Evolutionary conservation across 2,329 filamentous ascomycete genomes (phyloP), one percentile per base, ranked within the genome.

Genomic region (Colletotrichum destructivum): DNA sequence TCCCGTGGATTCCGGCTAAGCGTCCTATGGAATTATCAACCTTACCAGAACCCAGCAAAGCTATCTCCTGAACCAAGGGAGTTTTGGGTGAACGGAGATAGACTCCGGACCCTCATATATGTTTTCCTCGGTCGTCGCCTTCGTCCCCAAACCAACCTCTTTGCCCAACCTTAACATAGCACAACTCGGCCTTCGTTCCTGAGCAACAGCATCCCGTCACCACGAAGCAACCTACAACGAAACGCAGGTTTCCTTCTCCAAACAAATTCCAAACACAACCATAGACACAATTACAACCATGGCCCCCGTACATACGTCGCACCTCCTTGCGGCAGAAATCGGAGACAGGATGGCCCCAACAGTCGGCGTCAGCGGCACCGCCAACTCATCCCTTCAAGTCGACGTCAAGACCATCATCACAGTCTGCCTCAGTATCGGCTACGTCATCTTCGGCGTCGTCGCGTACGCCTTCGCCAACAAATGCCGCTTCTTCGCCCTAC

Each of bases 381-480:
- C 26, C 26, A 2, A 18, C 21, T 15, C 5, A 1, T 18, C 51
- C 26, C 13, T 21, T 6, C 3, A 35, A 16, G 15, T 35, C 15
- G 51, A 35, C 4, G 13, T 8, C 12, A 26, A 35, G 31, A 3
- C n/a, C 26, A 3, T 46, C 5, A 16, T 38, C 23, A 15, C 61
- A 11, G 0, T 52, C 23, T 9, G 8, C 31, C 42, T 54, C 40
- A 18, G 42, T 11, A 9, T 52, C 2, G 23, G 44, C 26, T 69
- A 72, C 60, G 13, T 31, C 31, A 40, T 72, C 12, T 3, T 63
- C 8, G 69, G 65, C 13, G 8, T 60, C 38, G 11, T 47, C 4
- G 15, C 2, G 0, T 69, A 55, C 38, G 13, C 21, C 23, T 16
- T 42, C 60, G 4, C 55, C n/a, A 68, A 59, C 38, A 55, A 40